Evolutionary conservation across 306 rosid genomes (phyloP).

Genomic region (Sindora glabra): DNA sequence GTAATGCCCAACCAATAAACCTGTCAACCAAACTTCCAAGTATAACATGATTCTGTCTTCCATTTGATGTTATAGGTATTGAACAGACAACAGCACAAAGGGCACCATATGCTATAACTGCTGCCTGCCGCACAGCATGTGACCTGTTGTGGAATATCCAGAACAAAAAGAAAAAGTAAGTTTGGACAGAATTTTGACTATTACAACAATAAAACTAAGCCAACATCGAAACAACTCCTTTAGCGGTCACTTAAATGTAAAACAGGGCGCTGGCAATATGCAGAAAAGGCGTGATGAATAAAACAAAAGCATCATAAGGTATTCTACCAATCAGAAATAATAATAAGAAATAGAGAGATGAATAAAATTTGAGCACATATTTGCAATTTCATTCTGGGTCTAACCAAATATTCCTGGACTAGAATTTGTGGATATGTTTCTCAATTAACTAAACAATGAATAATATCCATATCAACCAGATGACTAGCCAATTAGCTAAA

Average conservation of each 20-base stretch:
- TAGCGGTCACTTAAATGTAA: neutral
- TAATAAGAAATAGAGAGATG: neutral
- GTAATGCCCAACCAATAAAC: conserved; percentile 85
- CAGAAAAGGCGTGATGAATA: neutral
- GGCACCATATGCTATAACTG: conserved; percentile 70
- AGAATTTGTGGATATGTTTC: neutral
- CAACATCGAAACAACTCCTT: neutral
- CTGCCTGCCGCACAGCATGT: conserved; percentile 61
- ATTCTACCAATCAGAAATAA: neutral
- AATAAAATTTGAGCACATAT: neutral
- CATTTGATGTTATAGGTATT: conserved; percentile 43
- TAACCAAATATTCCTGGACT: neutral
- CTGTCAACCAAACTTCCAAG: conserved; percentile 72
- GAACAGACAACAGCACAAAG: conserved; percentile 74
- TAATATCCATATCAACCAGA: neutral
- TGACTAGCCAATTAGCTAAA: neutral
- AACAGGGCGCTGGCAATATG: neutral
- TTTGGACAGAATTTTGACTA: neutral
- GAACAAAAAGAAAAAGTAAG: neutral
- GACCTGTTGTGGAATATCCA: conserved; percentile 34
- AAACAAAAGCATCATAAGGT: neutral
- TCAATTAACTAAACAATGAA: neutral
- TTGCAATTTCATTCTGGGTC: neutral
- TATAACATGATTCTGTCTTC: conserved; percentile 69
- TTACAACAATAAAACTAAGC: neutral